Evolutionary conservation across 1,139 yeast species (phyloP), one percentile per base, ranked within the genome.

Genomic region (Debaryomyces coudertii): DNA sequence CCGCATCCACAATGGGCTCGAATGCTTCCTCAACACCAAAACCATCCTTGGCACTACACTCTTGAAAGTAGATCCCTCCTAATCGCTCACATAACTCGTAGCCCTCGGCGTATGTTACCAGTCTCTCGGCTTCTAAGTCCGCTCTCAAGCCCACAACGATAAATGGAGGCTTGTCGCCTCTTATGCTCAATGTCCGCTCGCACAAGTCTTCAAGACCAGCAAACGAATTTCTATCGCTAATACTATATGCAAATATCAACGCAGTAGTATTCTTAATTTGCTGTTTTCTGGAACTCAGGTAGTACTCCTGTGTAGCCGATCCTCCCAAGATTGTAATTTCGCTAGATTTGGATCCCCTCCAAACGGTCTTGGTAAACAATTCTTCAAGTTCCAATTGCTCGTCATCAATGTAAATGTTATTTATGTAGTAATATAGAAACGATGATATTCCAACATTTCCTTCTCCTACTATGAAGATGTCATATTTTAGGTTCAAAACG

Each of bases 401-500:
- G 7, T 50, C 47, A 1, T 54, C 61, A 9, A 65, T 54, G 45
- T 53, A 62, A 23, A 51, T 50, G 16, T 55, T 51, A 44, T 68
- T 63, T 9, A 67, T 50, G 40, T 59, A 71, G 14, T 54, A 55
- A 11, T 61, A 49, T 2, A 69, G 56, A 7, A 71, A 51, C 11
- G 69, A 54, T 3, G 73, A 56, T 49, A 70, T 71, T 2, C 76
- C 76, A 4, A 57, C 47, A 7, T 50, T 49, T n/a, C 52, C 56
- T 12, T 58, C 53, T 2, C 77, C 76, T 16, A 69, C 49, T 14
- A 69, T 66, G 48, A 71, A 66, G 7, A 70, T 62, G 43, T 71
- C 76, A 45, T 57, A 70, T 23, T 54, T 59, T 11, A 53, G 56
- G 38, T 58, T 57, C 16, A 68, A 54, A 15, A 24, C 43, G 12